These are phyloP conservation scores for Starmerella scarabaei DNA, from an alignment of 805 yeast species.

Conservation along the genomic window DNA sequence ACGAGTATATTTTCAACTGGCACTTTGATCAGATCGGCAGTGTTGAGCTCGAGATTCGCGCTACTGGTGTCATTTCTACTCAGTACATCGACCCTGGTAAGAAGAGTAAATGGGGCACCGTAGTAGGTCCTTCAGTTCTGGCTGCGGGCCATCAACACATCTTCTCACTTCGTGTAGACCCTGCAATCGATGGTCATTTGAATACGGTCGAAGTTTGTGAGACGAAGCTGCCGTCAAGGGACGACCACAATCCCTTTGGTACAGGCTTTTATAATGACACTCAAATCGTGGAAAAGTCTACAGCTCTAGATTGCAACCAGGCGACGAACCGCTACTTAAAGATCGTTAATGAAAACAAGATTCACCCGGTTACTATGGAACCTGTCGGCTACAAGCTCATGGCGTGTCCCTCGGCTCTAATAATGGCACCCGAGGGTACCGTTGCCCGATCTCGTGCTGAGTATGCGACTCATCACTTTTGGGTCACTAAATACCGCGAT, in stretches of 20 bases:
- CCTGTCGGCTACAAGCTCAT: slow-evolving; percentile 66
- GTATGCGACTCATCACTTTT: slow-evolving; percentile 61
- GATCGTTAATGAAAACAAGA: slow-evolving; percentile 56
- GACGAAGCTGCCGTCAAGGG: slow-evolving; percentile 44
- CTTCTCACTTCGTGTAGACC: slow-evolving; percentile 65
- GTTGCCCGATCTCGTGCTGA: slow-evolving; percentile 56
- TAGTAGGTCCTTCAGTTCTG: slow-evolving; percentile 64
- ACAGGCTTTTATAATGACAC: slow-evolving; percentile 58
- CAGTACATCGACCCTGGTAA: slow-evolving; percentile 65
- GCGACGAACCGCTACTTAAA: slow-evolving; percentile 61
- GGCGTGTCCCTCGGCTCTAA: slow-evolving; percentile 66
- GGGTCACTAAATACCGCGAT: slow-evolving; percentile 69
- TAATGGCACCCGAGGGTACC: slow-evolving; percentile 49
- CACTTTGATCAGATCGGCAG: slow-evolving; percentile 67
- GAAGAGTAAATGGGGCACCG: slow-evolving; percentile 57
- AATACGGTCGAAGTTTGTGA: slow-evolving; percentile 65
- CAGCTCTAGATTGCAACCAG: slow-evolving; percentile 59
- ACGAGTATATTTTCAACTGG: slow-evolving; percentile 61
- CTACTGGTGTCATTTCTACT: slow-evolving; percentile 74
- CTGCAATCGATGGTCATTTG: slow-evolving; percentile 66
- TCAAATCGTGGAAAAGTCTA: slow-evolving; percentile 53
- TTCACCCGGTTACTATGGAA: slow-evolving; percentile 53
- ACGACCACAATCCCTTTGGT: slow-evolving; percentile 48
- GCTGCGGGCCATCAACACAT: slow-evolving; percentile 78
- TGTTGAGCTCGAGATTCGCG: slow-evolving; percentile 64